A percentile compares a stretch with the other conserved stretches of the same genome.
Conservation (phyloP, 2,329 filamentous ascomycete genomes). For the Colletotrichum godetiae region DNA sequence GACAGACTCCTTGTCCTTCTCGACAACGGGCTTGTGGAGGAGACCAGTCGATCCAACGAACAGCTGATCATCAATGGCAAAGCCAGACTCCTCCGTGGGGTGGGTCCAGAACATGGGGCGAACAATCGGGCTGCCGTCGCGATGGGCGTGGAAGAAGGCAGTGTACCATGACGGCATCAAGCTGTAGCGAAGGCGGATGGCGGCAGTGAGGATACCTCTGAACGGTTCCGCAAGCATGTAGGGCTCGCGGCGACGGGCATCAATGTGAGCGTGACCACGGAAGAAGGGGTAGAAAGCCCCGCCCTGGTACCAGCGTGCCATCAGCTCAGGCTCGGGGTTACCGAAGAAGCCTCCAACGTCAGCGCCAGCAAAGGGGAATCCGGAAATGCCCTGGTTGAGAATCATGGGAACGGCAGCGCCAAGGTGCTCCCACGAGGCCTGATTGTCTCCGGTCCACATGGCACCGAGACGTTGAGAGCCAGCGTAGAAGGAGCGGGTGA, state of each 20-base stretch:
- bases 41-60: conserved; percentile 91
- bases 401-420: conserved; percentile 94
- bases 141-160: conserved; percentile 89
- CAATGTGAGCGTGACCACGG: conserved; percentile 96
- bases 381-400: conserved; percentile 89
- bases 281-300: conserved; percentile 99
- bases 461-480: conserved; percentile 91
- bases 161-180: conserved; percentile 97
- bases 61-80: conserved; percentile 90
- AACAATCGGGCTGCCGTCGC: conserved; percentile 86
- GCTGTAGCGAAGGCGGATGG: conserved; percentile 88
- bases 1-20: conserved; percentile 77
- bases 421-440: conserved; percentile 91
- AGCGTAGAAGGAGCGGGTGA: conserved; percentile 92
- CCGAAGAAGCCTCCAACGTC: conserved; percentile 99
- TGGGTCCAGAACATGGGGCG: conserved; percentile 94
- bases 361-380: conserved; percentile 93
- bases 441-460: conserved; percentile 99
- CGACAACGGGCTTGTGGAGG: conserved; percentile 90
- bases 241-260: conserved; percentile 92
- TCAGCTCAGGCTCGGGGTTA: conserved; percentile 91
- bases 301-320: conserved; percentile 95
- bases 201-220: conserved; percentile 85
- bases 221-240: conserved; percentile 90
- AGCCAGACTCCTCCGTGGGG: conserved; percentile 86